phyloP scores from a whole-genome alignment of 306 rosid genomes.

The Urtica urens region DNA sequence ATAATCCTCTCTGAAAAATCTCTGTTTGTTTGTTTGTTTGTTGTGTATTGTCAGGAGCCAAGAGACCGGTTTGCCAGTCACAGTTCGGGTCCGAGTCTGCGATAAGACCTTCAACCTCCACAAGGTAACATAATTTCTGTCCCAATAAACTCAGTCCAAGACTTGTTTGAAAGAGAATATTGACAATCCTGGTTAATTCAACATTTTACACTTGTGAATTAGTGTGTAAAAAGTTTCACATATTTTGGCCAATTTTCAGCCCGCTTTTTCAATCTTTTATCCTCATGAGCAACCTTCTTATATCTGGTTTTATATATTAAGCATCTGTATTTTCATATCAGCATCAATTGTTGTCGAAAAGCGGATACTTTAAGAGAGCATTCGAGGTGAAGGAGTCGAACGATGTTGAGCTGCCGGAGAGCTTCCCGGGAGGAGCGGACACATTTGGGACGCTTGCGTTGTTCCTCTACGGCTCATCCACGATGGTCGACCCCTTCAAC shows the following conservation, averaged over 20 bases:
- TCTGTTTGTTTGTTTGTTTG: slow-evolving; percentile 11
- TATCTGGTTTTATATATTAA: too few species aligned
- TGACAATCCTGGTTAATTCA: too few species aligned
- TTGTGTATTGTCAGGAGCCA: slow-evolving; percentile 50
- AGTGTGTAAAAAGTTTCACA: too few species aligned
- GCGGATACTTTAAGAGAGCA: slow-evolving; percentile 72
- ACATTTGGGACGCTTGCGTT: slow-evolving; percentile 68
- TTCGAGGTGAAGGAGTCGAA: slow-evolving; percentile 34
- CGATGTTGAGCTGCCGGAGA: slow-evolving; percentile 57
- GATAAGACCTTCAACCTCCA: slow-evolving; percentile 57
- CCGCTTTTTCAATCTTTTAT: too few species aligned
- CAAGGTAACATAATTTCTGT: slow-evolving; percentile 36
- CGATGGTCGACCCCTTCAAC: slow-evolving; percentile 68
- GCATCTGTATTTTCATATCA: too few species aligned
- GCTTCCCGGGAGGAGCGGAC: slow-evolving; percentile 80
- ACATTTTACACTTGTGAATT: too few species aligned
- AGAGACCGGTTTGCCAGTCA: slow-evolving; percentile 77
- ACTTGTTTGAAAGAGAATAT: too few species aligned
- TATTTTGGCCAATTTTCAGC: too few species aligned
- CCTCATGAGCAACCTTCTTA: too few species aligned
- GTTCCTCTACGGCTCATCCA: slow-evolving; percentile 62
- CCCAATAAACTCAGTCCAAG: not conserved
- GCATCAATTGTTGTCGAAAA: slow-evolving; percentile 56
- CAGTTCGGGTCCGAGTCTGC: slow-evolving; percentile 43
- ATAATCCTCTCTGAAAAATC: not conserved